Percentiles rank a stretch among this genome's conserved stretches.
Evolutionary conservation across 352 stramenopile species (phyloP).

Genomic region (Phytophthora capsici): DNA sequence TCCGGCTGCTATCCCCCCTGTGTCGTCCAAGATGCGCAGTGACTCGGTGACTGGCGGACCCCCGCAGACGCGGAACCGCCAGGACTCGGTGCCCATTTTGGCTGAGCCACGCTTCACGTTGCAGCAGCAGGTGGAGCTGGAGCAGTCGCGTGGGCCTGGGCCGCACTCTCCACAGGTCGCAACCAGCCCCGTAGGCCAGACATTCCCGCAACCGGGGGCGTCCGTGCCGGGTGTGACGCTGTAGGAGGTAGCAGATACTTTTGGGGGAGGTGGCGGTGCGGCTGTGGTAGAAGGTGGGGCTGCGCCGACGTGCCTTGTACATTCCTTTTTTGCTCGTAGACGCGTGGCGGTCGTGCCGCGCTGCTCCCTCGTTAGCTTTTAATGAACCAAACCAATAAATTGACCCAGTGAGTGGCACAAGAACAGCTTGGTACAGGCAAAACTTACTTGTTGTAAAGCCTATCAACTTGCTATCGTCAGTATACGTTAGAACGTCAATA

Average conservation of each 20-base stretch:
- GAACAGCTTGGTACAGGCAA: neutral
- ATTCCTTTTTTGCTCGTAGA: conserved; percentile 42
- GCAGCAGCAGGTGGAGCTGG: conserved; percentile 44
- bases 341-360: conserved; percentile 17
- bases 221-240: conserved; percentile 50
- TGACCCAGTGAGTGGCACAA: conserved; percentile 15
- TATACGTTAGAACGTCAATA: no score
- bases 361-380: conserved; percentile 34
- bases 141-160: conserved; percentile 28
- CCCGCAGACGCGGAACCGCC: conserved; percentile 34
- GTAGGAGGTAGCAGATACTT: conserved; percentile 35
- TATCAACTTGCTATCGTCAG: no score
- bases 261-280: conserved; percentile 20
- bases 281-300: conserved; percentile 13
- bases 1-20: conserved; percentile 20
- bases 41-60: conserved; percentile 39
- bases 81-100: conserved; percentile 42
- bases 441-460: no score
- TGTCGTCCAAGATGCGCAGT: conserved; percentile 45
- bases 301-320: conserved; percentile 32
- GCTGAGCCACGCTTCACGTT: conserved; percentile 48
- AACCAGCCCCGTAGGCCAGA: conserved; percentile 25
- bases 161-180: conserved; percentile 38
- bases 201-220: conserved; percentile 25
- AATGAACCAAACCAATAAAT: conserved; percentile 36